Evolutionary conservation across 1,284 basidiomycete species (phyloP).

Genomic region (Irpex sp.): DNA sequence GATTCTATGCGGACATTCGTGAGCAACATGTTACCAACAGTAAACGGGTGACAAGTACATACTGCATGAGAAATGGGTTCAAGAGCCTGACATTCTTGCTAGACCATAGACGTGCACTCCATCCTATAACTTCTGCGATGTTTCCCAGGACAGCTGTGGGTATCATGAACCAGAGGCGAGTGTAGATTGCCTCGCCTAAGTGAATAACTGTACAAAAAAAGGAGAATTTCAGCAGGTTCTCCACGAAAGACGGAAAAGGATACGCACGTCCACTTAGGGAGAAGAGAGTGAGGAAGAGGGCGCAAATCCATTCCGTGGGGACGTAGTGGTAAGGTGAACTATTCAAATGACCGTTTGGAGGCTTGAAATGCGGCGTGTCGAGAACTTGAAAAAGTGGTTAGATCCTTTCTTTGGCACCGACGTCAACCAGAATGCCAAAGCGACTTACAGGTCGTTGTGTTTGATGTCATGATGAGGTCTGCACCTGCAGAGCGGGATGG

Average conservation of each 20-base stretch:
- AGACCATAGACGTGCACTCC: slow-evolving; percentile 35
- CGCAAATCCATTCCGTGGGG: slow-evolving; percentile 28
- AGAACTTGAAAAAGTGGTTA: not conserved
- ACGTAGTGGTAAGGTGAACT: slow-evolving; percentile 25
- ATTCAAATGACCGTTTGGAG: not conserved
- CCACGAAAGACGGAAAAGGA: not conserved
- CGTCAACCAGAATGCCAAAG: no score
- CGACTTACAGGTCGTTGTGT: no score
- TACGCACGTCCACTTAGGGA: slow-evolving; percentile 7
- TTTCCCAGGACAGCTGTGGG: slow-evolving; percentile 34
- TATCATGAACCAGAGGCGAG: slow-evolving; percentile 36
- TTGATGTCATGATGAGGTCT: no score
- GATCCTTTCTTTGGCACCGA: no score
- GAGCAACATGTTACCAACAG: not conserved
- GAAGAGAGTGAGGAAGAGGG: slow-evolving; percentile 20
- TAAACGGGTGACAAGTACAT: slow-evolving; percentile 10
- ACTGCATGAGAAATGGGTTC: slow-evolving; percentile 43
- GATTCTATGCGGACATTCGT: slow-evolving; percentile 29
- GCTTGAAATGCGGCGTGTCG: not conserved
- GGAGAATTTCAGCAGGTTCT: not conserved
- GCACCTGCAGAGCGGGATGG: not conserved
- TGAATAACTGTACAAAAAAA: slow-evolving; percentile 27
- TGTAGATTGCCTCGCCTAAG: slow-evolving; percentile 28
- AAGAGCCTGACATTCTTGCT: slow-evolving; percentile 24
- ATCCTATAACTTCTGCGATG: slow-evolving; percentile 35